Base-by-base conservation (phyloP, 2,329 filamentous ascomycete species). In the Calonectria crousiana region DNA sequence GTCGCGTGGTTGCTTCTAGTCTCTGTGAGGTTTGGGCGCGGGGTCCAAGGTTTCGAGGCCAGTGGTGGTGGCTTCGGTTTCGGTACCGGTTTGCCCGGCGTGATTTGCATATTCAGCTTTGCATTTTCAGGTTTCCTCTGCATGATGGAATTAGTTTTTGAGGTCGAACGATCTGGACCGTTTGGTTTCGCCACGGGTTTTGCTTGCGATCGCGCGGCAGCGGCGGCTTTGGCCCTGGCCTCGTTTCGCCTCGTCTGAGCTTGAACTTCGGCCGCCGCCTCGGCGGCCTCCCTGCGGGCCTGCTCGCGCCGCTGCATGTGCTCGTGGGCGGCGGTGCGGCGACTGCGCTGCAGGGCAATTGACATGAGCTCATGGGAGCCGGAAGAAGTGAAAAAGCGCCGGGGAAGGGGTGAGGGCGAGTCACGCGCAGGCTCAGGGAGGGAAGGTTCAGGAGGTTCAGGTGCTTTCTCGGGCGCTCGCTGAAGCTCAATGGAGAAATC, bases 361-460 rank as follows among this genome's bases (percentile, higher is more conserved):
- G 82, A 82, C 51, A 84, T 74, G 47, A 81, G 77, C 71, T 85
- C 84, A 28, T 82, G 80, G 1, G 82, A 83, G 13, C 84, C 84
- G 0, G 84, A 85, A 3, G 83, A 78, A 2, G 84, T 86, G 71
- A 86, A 86, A 78, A 86, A 86, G 16, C 83, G 83, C 68, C 67
- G 76, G 1, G 53, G 76, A 30, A 62, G 77, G 9, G 71, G 74
- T 16, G 73, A 70, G n/a, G 75, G 60, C 3, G 76, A 75, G n/a
- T 70, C 69, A 51, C 56, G 14, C 60, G 16, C 4, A 69, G 71
- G 52, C 65, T 62, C n/a, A 67, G 71, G 26, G 58, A 77, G 79
- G n/a, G 76, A 74, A 11, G 75, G 75, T 18, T 52, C 73, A 3
- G 82, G 76, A 26, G 68, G 44, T 8, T 41, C 56, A n/a, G 56